Evolutionary conservation across 176 grass and related monocot species (phyloP), one percentile per base, ranked within the genome.

Genomic region (Metroxylon sagu): DNA sequence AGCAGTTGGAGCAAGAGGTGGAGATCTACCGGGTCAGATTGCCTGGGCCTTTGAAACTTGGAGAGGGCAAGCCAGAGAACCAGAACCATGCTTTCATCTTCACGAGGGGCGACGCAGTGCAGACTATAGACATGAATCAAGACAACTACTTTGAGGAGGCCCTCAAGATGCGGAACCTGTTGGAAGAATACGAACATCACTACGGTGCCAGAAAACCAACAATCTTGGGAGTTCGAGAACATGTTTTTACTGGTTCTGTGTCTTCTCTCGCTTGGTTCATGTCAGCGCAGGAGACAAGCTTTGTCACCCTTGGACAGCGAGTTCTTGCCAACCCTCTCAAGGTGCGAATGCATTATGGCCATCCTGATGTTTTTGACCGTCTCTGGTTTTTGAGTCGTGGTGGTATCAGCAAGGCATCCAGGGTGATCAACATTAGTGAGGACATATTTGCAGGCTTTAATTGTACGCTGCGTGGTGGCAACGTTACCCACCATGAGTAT

Each of bases 371-470:
- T 60, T 97, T 97, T 72, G 87, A 97, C 63, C 83, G 92, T 18
- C 76, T 97, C 72, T 97, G 92, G 87, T 97, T 97, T 67, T 71
- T 97, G 56, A 91, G 80, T 54, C 68, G 84, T 28, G 92, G 92
- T 77, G 92, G 92, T 74, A 59, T 97, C 66, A 97, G 92, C 29
- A 97, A 97, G 74, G 92, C 92, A 16, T 97, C 92, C 14, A 91
- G 78, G 80, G 81, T 88, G 71, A 97, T 97, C 59, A 97, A 97
- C 79, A 91, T 97, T 70, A 97, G 92, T 0, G 87, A 88, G 76
- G 92, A 97, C 74, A 97, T 97, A 80, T 97, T 91, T 53, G 92
- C 92, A 14, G 92, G 92, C 64, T 97, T 97, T 80, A 97, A 91
- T 77, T 97, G 92, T 71, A 97, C 92, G 56, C 74, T 97, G 49